phyloP scores from a whole-genome alignment of 345 rosid genomes.

The Eucalyptus cladocalyx region DNA sequence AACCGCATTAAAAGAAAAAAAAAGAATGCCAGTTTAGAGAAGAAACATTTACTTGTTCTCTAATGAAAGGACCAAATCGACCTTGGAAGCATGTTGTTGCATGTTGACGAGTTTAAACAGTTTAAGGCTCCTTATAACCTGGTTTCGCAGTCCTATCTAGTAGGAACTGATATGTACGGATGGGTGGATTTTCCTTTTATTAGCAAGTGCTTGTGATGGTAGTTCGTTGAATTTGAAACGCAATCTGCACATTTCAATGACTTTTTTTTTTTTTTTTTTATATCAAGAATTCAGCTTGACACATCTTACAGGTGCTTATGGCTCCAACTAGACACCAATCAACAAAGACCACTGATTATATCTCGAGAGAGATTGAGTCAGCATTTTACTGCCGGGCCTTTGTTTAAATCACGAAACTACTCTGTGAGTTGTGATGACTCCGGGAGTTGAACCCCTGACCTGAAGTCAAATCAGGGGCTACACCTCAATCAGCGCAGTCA shows the following conservation, averaged over 20 bases:
- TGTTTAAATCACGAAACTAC: no score
- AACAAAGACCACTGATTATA: rapidly evolving
- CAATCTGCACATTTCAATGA: background rate
- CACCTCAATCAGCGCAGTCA: rapidly evolving
- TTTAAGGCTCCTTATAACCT: background rate
- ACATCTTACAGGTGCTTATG: rapidly evolving
- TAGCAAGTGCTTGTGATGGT: background rate
- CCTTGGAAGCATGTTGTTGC: background rate
- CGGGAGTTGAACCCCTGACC: rapidly evolving
- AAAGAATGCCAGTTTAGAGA: background rate
- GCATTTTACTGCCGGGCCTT: no score
- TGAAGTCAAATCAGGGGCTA: rapidly evolving
- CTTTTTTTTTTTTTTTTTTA: no score
- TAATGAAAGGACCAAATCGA: background rate
- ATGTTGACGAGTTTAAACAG: background rate
- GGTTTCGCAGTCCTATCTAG: background rate
- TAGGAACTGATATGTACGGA: background rate
- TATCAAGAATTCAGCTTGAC: rapidly evolving
- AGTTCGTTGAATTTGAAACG: background rate
- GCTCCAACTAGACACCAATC: no score
- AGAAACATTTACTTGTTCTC: background rate
- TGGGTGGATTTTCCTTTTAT: background rate
- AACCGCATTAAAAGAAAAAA: background rate
- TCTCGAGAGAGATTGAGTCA: rapidly evolving
- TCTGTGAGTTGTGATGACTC: no score